phyloP scores from a whole-genome alignment of 495 filamentous ascomycete species.

The Annulohypoxylon bovei region DNA sequence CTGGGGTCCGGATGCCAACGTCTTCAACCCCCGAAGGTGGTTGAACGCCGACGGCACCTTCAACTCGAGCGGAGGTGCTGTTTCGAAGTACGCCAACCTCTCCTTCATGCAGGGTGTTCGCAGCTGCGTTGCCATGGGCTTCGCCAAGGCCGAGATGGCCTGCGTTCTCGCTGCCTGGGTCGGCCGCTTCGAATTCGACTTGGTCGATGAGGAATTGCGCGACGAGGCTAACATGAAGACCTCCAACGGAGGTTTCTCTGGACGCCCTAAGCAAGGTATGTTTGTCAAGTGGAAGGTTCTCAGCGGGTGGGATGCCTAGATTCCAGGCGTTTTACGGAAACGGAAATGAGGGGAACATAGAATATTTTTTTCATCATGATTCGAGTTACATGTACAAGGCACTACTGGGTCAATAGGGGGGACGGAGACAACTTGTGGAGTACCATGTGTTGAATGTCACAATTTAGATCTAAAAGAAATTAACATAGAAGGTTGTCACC shows the following conservation, averaged over 20 bases:
- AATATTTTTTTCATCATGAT: conserved; percentile 3
- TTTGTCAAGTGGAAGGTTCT: conserved; percentile 24
- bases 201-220: conserved; percentile 41
- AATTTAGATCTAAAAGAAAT: conserved; percentile 10
- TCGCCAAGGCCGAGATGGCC: conserved; percentile 75
- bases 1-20: conserved; percentile 38
- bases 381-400: conserved; percentile 3
- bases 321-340: neutral
- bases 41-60: conserved; percentile 36
- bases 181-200: conserved; percentile 67
- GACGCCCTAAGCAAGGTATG: conserved; percentile 5
- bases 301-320: conserved; percentile 3
- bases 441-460: conserved; percentile 2
- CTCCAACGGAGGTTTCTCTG: conserved; percentile 19
- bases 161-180: conserved; percentile 71
- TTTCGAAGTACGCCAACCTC: conserved; percentile 57
- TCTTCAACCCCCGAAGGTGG: conserved; percentile 46
- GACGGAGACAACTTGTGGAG: neutral
- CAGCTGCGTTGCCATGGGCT: conserved; percentile 64
- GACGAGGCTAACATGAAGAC: conserved; percentile 21
- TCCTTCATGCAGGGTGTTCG: conserved; percentile 58
- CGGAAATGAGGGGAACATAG: conserved; percentile 1
- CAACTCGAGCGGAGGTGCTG: conserved; percentile 39
- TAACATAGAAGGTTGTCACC: neutral
- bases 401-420: neutral